Evolutionary conservation across 257 asterid genomes (phyloP), one percentile per base, ranked within the genome.

Genomic region (Plantago ovata): DNA sequence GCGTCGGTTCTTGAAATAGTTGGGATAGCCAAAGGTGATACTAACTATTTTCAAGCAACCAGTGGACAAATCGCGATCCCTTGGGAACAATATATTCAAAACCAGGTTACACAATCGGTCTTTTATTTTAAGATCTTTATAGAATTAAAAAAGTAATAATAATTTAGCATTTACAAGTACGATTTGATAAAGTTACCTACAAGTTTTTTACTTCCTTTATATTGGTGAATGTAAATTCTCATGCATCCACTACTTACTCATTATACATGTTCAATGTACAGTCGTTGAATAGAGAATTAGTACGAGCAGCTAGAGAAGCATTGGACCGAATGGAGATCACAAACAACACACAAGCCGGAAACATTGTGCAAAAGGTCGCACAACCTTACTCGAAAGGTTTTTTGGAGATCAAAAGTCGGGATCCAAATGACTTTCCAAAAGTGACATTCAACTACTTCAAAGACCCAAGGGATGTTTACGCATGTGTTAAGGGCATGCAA

Each of bases 371-470:
- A 67, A 90, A 90, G 72, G 42, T 84, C 0, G 48, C 53, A 11
- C 82, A 87, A 3, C 94, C 96, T 18, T 73, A 64, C 54, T 90
- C 98, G 0, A 75, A 44, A 1, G 98, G 98, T 28, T 59, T 64
- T 51, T 58, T 91, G 64, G 83, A 79, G 78, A 83, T 87, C 44
- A 15, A 63, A 38, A 83, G 63, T 60, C 68, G 3, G 20, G 69
- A 91, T 47, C 92, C 95, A 1, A 64, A 63, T 1, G 89, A 78
- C 38, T 87, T 76, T 43, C 98, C 96, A 0, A 72, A 22, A 40
- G 90, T 87, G 14, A 84, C 87, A 1, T 91, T 91, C 69, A 91
- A 87, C 78, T 91, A 91, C 49, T 87, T 81, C 69, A 50, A 74
- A 39, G 88, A 91, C 66, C 82, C 81, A 0, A 72, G 82, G 19